Base-by-base conservation (phyloP, 116 monocot species). In the Posidonia oceanica region DNA sequence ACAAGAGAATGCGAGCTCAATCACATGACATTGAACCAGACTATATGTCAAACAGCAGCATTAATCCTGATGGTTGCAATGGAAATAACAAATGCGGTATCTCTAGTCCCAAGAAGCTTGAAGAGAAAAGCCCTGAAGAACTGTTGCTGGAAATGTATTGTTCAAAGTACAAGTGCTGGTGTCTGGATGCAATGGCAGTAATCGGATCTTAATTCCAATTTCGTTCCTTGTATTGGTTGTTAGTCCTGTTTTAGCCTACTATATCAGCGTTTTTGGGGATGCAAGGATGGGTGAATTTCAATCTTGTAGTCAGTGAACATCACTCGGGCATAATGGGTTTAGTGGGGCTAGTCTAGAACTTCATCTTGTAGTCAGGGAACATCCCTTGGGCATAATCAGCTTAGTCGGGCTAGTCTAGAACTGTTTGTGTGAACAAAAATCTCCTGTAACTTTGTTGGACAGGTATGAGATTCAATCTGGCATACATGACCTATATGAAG, bases 391-490 rank as follows among this genome's bases (percentile, higher is more conserved):
- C 48, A 48, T 48, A 48, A 10, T 48, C 7, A 7, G 11, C 8
- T 48, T 48, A 48, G 7, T 48, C 11, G 2, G 12, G 12, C 48
- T 48, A 7, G 0, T 48, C 48, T 48, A 39, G 39, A 4, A 2
- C 39, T n/a, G n/a, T n/a, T n/a, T 64, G 64, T 77, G 65, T 80
- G 79, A 54, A 29, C 29, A 29, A 29, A 29, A 29, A 29, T 29
- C 29, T 29, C 29, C 29, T 29, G 29, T 29, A 42, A 7, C n/a
- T 65, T 65, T 65, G 15, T 4, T 68, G 52, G 10, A 59, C 61
- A 85, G 85, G 44, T 88, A 85, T 69, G 74, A 83, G 57, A 85
- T 88, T 72, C 88, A 85, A 71, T 13, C 65, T 3, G 72, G 78
- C 11, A 37, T 48, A 8, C 88, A 85, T 17, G 71, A 88, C 42